These are phyloP conservation scores for Ilyonectria destructans DNA, from an alignment of 2,329 filamentous ascomycete genomes.

Conservation along the genomic window DNA sequence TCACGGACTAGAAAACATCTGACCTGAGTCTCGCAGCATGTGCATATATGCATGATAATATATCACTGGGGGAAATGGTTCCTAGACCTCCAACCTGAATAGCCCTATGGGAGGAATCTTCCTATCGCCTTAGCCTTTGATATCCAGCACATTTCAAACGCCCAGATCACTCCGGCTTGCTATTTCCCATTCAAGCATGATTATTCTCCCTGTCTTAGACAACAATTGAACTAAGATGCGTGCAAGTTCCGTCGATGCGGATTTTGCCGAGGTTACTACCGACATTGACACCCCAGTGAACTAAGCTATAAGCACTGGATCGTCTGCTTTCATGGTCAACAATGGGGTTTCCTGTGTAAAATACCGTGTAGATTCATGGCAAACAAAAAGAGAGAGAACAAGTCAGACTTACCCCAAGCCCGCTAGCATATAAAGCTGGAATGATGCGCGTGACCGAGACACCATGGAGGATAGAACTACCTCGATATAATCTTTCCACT, in stretches of 20 bases:
- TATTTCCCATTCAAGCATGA: too few species aligned
- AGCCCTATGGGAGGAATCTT: too few species aligned
- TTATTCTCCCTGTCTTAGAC: too few species aligned
- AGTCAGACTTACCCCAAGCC: neutral
- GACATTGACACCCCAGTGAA: neutral
- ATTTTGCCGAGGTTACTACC: neutral
- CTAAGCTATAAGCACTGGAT: neutral
- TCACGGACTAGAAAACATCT: too few species aligned
- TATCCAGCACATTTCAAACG: too few species aligned
- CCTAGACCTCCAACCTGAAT: too few species aligned
- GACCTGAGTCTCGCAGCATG: too few species aligned
- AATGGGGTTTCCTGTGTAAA: neutral
- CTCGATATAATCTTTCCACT: slow-evolving; percentile 17
- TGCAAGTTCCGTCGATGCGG: neutral
- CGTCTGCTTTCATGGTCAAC: neutral
- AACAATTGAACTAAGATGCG: neutral
- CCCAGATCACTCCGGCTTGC: too few species aligned
- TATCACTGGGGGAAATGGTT: too few species aligned
- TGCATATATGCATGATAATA: too few species aligned
- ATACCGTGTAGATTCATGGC: too few species aligned
- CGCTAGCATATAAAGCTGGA: neutral
- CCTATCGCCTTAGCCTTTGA: too few species aligned
- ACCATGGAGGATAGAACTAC: neutral
- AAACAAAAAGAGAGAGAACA: neutral
- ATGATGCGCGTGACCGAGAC: neutral